A percentile compares a stretch with the other conserved stretches of the same genome.
Conservation (phyloP, 768 basidiomycete genomes). For the Termitomyces eurrhizus region DNA sequence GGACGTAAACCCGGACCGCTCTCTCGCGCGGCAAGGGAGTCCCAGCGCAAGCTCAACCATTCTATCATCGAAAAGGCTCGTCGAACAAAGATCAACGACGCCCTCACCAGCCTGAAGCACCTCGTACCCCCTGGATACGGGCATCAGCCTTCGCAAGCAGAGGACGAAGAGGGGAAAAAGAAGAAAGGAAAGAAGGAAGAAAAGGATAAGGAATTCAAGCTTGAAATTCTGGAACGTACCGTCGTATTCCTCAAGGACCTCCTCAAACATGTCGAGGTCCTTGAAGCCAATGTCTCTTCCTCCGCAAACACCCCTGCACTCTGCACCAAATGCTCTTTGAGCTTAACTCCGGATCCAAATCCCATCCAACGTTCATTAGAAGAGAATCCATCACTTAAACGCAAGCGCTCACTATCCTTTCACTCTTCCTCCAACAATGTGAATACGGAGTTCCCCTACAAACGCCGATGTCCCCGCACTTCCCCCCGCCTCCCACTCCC, state of each 20-base stretch:
- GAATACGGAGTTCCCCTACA: constrained; percentile 6
- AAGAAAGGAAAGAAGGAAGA: constrained; percentile 32
- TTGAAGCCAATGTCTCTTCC: constrained; percentile 26
- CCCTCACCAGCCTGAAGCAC: constrained; percentile 68
- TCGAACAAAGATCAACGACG: constrained; percentile 94
- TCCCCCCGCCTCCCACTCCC: constrained; percentile 56
- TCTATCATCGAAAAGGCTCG: constrained; percentile 92
- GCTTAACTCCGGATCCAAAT: constrained; percentile 1
- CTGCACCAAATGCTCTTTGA: constrained; percentile 22
- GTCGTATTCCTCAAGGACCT: constrained; percentile 77
- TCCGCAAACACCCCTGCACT: not conserved
- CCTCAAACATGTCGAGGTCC: constrained; percentile 43
- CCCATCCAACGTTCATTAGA: constrained; percentile 9
- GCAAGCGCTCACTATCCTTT: constrained; percentile 1
- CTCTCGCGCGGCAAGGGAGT: constrained; percentile 76
- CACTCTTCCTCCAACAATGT: not conserved
- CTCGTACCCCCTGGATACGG: constrained; percentile 69
- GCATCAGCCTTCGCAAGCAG: constrained; percentile 13
- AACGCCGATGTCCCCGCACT: constrained; percentile 5
- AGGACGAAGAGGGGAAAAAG: constrained; percentile 33
- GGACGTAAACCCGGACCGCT: constrained; percentile 72
- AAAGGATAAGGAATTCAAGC: constrained; percentile 86
- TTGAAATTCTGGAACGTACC: constrained; percentile 84
- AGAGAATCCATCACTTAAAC: not conserved
- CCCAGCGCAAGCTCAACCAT: constrained; percentile 89